Conservation (phyloP, 768 basidiomycete genomes). For the Phaeotremella skinneri region DNA sequence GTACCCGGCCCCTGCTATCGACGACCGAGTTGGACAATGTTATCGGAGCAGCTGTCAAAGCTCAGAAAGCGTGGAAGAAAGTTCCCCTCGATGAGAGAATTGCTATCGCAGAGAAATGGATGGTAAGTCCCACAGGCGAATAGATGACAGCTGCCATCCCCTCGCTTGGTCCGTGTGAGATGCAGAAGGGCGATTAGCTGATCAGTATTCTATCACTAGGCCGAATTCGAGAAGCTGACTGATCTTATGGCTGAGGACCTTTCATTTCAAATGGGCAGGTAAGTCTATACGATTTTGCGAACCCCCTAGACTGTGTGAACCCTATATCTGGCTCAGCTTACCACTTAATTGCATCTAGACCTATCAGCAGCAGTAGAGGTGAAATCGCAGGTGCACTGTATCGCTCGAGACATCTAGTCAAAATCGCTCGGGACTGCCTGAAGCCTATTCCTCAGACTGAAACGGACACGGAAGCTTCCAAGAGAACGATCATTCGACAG, state of each 20-base stretch:
- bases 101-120: constrained; percentile 68
- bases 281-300: constrained; percentile 34
- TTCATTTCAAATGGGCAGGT: constrained; percentile 90
- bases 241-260: constrained; percentile 73
- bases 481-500: constrained; percentile 73
- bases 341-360: constrained; percentile 55
- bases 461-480: constrained; percentile 79
- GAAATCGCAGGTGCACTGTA: constrained; percentile 79
- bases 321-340: no score
- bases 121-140: constrained; percentile 58
- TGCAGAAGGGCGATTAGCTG: constrained; percentile 2
- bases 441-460: constrained; percentile 70
- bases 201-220: constrained; percentile 52
- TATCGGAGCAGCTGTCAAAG: constrained; percentile 61
- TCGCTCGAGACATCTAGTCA: constrained; percentile 78
- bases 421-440: constrained; percentile 72
- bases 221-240: constrained; percentile 58
- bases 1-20: constrained; percentile 66
- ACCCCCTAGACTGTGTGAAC: constrained; percentile 8
- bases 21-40: constrained; percentile 62
- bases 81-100: constrained; percentile 65
- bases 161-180: background rate
- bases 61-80: constrained; percentile 72
- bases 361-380: constrained; percentile 70
- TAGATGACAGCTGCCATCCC: background rate